phyloP scores from a whole-genome alignment of 345 rosid species.

The Citrus trifoliata region DNA sequence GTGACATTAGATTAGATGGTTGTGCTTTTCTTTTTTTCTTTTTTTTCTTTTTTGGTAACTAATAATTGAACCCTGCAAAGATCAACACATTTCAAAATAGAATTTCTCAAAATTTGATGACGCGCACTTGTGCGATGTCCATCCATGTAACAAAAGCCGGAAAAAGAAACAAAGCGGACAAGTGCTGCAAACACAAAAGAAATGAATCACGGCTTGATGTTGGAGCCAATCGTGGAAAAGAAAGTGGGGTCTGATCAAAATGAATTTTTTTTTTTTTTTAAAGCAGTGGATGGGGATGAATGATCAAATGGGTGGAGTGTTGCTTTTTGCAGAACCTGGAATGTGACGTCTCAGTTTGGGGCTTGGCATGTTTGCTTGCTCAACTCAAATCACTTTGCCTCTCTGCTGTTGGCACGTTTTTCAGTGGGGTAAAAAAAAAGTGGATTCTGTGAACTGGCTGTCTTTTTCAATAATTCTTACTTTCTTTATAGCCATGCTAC shows the following conservation, averaged over 20 bases:
- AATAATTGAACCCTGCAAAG: no score
- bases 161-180: neutral
- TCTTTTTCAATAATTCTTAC: neutral
- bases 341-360: neutral
- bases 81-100: no score
- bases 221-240: neutral
- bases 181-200: neutral
- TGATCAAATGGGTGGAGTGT: neutral
- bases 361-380: neutral
- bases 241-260: neutral
- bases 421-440: neutral
- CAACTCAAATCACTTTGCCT: neutral
- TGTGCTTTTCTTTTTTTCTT: no score
- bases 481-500: no score
- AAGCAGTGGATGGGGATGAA: constrained; percentile 1
- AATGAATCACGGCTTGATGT: neutral
- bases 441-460: neutral
- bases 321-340: constrained; percentile 5
- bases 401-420: neutral
- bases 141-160: neutral
- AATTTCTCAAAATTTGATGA: no score
- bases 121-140: no score
- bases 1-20: no score
- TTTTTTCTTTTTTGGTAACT: no score
- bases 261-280: neutral